Percentiles rank a stretch among this genome's conserved stretches.
phyloP scores from a whole-genome alignment of 192 early-diverging fungal species.

The Martensiomyces pterosporus region DNA sequence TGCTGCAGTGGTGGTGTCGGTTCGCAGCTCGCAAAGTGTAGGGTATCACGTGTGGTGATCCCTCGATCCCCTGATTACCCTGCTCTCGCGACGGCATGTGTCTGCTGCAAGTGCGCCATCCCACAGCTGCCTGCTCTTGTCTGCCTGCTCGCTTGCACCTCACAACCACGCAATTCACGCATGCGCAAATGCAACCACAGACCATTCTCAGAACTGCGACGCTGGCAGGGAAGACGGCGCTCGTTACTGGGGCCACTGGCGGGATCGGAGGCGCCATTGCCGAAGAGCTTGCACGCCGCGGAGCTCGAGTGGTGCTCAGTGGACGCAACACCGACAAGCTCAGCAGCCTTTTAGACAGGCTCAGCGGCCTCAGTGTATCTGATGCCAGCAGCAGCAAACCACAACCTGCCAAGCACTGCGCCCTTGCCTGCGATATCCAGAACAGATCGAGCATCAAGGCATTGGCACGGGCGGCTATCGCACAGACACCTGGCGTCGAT shows the following conservation, averaged over 20 bases:
- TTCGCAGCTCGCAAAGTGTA: neutral
- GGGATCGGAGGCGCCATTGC: conserved; percentile 73
- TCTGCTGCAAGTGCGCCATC: too few relatives aligned
- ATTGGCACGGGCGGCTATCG: neutral
- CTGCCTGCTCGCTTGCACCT: neutral
- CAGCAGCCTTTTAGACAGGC: too few relatives aligned
- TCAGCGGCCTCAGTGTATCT: too few relatives aligned
- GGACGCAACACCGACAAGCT: conserved; percentile 51
- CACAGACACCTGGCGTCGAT: conserved; percentile 1
- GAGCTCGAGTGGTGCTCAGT: conserved; percentile 54
- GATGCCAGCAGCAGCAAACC: neutral
- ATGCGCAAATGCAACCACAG: too few relatives aligned
- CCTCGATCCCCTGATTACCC: too few relatives aligned
- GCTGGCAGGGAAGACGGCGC: conserved; percentile 34
- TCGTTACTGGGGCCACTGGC: conserved; percentile 71
- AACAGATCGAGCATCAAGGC: neutral
- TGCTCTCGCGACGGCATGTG: too few relatives aligned
- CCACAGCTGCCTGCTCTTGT: neutral
- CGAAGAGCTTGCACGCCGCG: conserved; percentile 55
- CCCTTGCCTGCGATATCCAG: conserved; percentile 15
- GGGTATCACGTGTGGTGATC: conserved; percentile 10
- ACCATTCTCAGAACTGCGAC: too few relatives aligned
- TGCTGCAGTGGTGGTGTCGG: too few relatives aligned
- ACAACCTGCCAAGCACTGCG: neutral
- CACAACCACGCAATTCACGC: too few relatives aligned